Base-by-base conservation (phyloP, 2,329 filamentous ascomycete species). In the Juglanconis sp. region DNA sequence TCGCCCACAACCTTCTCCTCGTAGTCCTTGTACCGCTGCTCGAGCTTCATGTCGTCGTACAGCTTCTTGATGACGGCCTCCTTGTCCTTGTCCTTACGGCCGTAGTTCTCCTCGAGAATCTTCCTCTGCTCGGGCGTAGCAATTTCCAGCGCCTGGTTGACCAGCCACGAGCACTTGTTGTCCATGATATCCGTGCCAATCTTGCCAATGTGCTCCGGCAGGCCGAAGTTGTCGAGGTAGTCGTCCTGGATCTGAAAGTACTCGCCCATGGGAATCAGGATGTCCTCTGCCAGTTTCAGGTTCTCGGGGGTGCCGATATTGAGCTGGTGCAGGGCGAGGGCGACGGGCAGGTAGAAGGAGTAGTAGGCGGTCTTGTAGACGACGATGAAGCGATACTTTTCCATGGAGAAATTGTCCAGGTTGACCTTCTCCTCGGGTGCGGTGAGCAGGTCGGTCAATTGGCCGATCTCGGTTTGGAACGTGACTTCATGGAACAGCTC, bases 311-410 rank as follows among this genome's bases (percentile, higher is more conserved):
- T 95, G 30, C 94, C 95, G 63, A 93, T 82, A 71, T 92, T 88
- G 67, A 93, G 86, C 77, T 92, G 89, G 81, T 94, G 82, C 69
- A 99, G 83, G 5, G 95, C 91, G 49, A 99, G 85, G 9, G 92
- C 94, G 59, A 99, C 92, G 61, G 95, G 95, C 13, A 99, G 89
- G 80, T 98, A 98, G 84, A 99, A 99, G 72, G 90, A 96, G 83
- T 99, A 99, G 82, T 96, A 99, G 55, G 95, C 93, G 31, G 95
- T 99, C 87, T 99, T 99, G 87, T 96, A 98, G 78, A 96, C 91
- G 79, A 99, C 95, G 72, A 99, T 99, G 83, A 98, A 99, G 70
- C 83, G 87, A 82, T 96, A 96, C 83, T 96, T 99, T 64, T 93
- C 85, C 76, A 97, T 83, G 75, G 87, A 92, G 83, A 99, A 99